Conservation (phyloP, 148 eudicot species). For the Cornus controversa region DNA sequence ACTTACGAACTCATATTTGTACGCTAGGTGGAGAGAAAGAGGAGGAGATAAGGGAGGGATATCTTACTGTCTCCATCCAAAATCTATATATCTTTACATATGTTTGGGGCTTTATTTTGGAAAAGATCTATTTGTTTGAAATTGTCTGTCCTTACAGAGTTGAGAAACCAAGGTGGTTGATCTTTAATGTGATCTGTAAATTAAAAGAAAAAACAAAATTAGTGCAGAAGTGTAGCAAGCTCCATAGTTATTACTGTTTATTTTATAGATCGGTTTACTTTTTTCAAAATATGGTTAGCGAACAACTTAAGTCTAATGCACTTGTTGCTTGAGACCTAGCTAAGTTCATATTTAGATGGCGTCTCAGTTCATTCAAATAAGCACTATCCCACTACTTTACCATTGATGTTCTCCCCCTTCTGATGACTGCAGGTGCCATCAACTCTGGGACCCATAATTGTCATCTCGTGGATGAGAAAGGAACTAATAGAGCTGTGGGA, state of each 20-base stretch:
- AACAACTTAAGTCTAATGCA: too few relatives aligned
- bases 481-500: conserved; percentile 92
- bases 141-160: too few relatives aligned
- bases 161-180: neutral
- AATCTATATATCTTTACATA: neutral
- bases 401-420: neutral
- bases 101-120: neutral
- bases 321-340: neutral
- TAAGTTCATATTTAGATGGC: too few relatives aligned
- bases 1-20: too few relatives aligned
- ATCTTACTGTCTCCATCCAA: neutral
- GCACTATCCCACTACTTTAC: neutral
- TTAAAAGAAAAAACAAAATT: too few relatives aligned
- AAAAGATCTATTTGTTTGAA: too few relatives aligned
- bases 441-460: conserved; percentile 76
- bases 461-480: conserved; percentile 76
- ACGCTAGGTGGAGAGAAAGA: too few relatives aligned
- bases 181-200: neutral
- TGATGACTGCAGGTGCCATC: conserved; percentile 72
- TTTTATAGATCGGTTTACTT: too few relatives aligned
- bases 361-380: neutral
- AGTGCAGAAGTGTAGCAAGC: too few relatives aligned
- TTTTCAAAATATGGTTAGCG: too few relatives aligned
- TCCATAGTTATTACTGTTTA: too few relatives aligned
- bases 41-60: neutral